phyloP scores from a whole-genome alignment of 495 filamentous ascomycete genomes.

The Neurospora tetrasperma region DNA sequence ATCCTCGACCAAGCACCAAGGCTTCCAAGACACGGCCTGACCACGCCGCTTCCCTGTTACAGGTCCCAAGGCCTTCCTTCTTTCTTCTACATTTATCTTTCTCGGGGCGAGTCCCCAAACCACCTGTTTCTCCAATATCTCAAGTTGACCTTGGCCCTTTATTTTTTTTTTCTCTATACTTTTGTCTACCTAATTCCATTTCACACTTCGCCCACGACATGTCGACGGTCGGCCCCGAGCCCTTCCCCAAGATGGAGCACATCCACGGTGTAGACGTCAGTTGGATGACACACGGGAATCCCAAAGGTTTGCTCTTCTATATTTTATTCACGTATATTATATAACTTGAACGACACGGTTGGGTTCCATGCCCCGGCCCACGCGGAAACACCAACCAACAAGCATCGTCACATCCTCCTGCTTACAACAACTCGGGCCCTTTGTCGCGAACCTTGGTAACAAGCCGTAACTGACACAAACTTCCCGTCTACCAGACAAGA shows the following conservation, averaged over 20 bases:
- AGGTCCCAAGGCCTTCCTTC: not conserved
- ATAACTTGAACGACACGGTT: not conserved
- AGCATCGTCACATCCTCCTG: not conserved
- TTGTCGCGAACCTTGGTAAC: not conserved
- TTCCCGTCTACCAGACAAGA: slow-evolving; percentile 11
- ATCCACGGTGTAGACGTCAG: slow-evolving; percentile 56
- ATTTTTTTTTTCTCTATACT: not conserved
- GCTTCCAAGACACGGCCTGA: not conserved
- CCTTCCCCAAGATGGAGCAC: slow-evolving; percentile 44
- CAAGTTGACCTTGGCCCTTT: not conserved
- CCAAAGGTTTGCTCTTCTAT: slow-evolving; percentile 32
- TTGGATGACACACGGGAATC: slow-evolving; percentile 49
- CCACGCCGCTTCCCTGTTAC: not conserved
- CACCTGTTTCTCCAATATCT: not conserved
- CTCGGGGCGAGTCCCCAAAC: not conserved
- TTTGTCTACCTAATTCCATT: not conserved
- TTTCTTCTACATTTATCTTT: not conserved
- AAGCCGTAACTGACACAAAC: not conserved
- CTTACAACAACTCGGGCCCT: not conserved
- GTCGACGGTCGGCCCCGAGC: not conserved
- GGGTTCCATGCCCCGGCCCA: not conserved
- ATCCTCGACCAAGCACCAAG: not conserved
- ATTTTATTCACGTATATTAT: not conserved
- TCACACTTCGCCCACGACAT: not conserved
- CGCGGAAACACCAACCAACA: not conserved